These are phyloP conservation scores for Trapa bicornis DNA, from an alignment of 345 rosid species.

Conservation along the genomic window DNA sequence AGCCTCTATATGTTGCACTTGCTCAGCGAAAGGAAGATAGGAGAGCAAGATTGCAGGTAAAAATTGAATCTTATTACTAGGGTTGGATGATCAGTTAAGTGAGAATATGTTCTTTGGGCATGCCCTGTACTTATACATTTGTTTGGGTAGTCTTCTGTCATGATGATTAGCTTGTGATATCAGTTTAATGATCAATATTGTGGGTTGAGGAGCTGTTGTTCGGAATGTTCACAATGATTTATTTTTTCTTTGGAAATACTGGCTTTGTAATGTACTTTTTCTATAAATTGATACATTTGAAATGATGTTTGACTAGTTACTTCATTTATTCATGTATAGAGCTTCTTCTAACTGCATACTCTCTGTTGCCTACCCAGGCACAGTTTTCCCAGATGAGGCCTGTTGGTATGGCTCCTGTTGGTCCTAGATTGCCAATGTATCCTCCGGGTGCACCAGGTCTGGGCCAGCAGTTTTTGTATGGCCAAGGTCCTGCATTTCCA, in stretches of 20 bases:
- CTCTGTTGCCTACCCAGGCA: constrained; percentile 23
- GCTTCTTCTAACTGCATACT: not conserved
- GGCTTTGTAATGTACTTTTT: not conserved
- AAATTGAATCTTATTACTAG: not conserved
- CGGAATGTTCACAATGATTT: not conserved
- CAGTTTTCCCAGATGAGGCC: constrained; percentile 76
- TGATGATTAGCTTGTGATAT: not conserved
- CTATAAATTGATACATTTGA: not conserved
- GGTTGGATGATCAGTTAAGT: not conserved
- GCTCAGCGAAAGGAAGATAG: constrained; percentile 75
- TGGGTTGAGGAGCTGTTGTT: not conserved
- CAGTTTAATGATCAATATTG: not conserved
- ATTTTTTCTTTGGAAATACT: too few relatives aligned
- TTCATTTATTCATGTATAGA: not conserved
- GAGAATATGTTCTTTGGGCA: not conserved
- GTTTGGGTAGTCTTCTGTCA: not conserved
- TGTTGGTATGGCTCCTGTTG: constrained; percentile 41
- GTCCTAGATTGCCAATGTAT: constrained; percentile 61
- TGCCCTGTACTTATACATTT: not conserved
- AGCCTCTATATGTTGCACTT: constrained; percentile 67
- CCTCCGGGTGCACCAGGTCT: constrained; percentile 58
- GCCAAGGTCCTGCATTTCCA: constrained; percentile 62
- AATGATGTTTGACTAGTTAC: not conserved
- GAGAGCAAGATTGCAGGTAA: constrained; percentile 68
- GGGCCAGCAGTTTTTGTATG: constrained; percentile 64